Conservation (phyloP, 352 stramenopile species). For the Globisporangium cylindrosporum region DNA sequence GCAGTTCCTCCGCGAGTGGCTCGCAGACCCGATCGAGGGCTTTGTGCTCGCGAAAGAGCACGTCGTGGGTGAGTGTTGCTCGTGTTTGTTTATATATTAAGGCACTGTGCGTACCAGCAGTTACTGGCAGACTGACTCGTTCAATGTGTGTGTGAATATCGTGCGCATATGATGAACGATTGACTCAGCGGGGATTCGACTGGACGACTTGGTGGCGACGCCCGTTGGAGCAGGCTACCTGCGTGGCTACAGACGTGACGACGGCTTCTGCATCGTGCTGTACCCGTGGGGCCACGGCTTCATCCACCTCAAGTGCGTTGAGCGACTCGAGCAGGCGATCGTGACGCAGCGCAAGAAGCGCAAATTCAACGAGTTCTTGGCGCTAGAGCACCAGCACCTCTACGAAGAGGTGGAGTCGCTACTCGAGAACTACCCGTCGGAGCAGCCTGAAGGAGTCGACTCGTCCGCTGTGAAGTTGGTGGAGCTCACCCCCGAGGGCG, state of each 20-base stretch:
- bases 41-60: slow-evolving; percentile 68
- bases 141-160: not conserved
- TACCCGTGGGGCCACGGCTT: slow-evolving; percentile 78
- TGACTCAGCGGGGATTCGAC: slow-evolving; percentile 26
- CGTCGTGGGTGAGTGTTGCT: slow-evolving; percentile 44
- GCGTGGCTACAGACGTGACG: slow-evolving; percentile 47
- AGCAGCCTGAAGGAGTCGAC: not conserved
- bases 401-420: slow-evolving; percentile 67
- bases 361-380: slow-evolving; percentile 45
- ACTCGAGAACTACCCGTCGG: slow-evolving; percentile 39
- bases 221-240: slow-evolving; percentile 59
- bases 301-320: slow-evolving; percentile 53
- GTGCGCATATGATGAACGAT: not conserved
- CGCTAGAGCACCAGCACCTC: slow-evolving; percentile 66
- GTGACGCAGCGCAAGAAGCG: slow-evolving; percentile 42
- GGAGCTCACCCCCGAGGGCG: slow-evolving; percentile 11
- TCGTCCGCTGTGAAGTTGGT: not conserved
- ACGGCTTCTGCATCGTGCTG: slow-evolving; percentile 65
- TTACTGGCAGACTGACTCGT: not conserved
- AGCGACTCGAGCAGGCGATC: slow-evolving; percentile 38
- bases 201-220: slow-evolving; percentile 69
- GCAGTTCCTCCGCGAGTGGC: slow-evolving; percentile 64
- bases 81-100: not conserved
- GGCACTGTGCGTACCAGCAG: not conserved
- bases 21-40: slow-evolving; percentile 65